A percentile compares a stretch with the other conserved stretches of the same genome.
Evolutionary conservation across 2,329 filamentous ascomycete genomes (phyloP).

Genomic region (Fusarium aywerte): DNA sequence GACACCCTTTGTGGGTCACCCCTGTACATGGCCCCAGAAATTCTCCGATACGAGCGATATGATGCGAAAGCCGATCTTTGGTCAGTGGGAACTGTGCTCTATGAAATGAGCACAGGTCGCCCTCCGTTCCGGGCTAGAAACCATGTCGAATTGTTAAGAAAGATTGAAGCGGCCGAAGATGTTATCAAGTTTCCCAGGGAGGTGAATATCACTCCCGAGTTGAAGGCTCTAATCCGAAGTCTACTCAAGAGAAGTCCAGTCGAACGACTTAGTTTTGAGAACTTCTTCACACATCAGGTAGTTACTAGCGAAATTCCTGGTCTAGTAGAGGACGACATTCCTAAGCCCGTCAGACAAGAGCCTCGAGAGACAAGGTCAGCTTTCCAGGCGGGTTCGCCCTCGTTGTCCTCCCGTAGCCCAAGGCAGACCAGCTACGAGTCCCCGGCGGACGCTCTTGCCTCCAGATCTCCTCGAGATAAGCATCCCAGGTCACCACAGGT

Average conservation of each 20-base stretch:
- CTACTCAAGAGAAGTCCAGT: slow-evolving; percentile 87
- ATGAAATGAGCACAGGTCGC: slow-evolving; percentile 91
- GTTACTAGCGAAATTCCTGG: slow-evolving; percentile 82
- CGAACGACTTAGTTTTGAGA: slow-evolving; percentile 85
- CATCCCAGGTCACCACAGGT: slow-evolving; percentile 56
- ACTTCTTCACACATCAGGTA: slow-evolving; percentile 82
- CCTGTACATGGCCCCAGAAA: slow-evolving; percentile 98
- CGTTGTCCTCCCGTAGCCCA: slow-evolving; percentile 44
- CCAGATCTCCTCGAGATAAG: slow-evolving; percentile 57
- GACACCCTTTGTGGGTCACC: slow-evolving; percentile 97
- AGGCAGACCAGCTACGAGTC: slow-evolving; percentile 56
- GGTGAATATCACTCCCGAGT: slow-evolving; percentile 74
- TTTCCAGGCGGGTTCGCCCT: slow-evolving; percentile 47
- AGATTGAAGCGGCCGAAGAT: slow-evolving; percentile 90
- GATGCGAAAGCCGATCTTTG: slow-evolving; percentile 96
- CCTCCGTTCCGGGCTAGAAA: slow-evolving; percentile 93
- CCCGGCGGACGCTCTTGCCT: slow-evolving; percentile 49
- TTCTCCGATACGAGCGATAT: slow-evolving; percentile 95
- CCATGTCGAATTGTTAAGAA: slow-evolving; percentile 91
- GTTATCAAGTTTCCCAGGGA: slow-evolving; percentile 84
- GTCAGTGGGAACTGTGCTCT: slow-evolving; percentile 96
- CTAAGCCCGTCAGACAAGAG: slow-evolving; percentile 54
- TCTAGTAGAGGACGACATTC: slow-evolving; percentile 79
- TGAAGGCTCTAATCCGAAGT: slow-evolving; percentile 82
- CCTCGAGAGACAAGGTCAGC: slow-evolving; percentile 52